Evolutionary conservation across 768 basidiomycete species (phyloP).

Genomic region (Leucocoprinus sp.): DNA sequence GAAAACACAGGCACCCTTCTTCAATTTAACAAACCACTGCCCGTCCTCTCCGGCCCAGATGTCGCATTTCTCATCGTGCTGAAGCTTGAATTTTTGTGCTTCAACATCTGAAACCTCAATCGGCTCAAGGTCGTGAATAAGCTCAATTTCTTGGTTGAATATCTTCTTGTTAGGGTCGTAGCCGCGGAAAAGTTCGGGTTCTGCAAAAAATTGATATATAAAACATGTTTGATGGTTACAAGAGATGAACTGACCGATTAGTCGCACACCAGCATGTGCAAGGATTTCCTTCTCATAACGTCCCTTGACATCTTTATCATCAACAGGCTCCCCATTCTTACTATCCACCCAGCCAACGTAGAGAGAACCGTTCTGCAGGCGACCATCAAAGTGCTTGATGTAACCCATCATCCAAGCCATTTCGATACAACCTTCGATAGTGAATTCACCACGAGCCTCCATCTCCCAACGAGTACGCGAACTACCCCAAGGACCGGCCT

Average conservation of each 20-base stretch:
- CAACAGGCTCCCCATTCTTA: slow-evolving; percentile 88
- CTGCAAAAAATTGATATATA: slow-evolving; percentile 35
- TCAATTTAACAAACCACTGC: slow-evolving; percentile 98
- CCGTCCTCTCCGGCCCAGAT: slow-evolving; percentile 87
- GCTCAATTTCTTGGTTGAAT: slow-evolving; percentile 95
- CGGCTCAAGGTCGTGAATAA: slow-evolving; percentile 93
- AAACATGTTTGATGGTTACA: slow-evolving; percentile 6
- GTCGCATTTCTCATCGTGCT: slow-evolving; percentile 95
- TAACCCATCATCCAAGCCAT: slow-evolving; percentile 99
- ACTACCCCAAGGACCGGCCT: slow-evolving; percentile 98
- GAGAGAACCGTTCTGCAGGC: slow-evolving; percentile 83
- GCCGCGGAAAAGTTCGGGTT: slow-evolving; percentile 95
- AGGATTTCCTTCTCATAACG: slow-evolving; percentile 94
- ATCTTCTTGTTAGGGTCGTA: slow-evolving; percentile 97
- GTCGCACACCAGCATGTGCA: slow-evolving; percentile 82
- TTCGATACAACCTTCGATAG: slow-evolving; percentile 96
- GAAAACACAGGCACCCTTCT: slow-evolving; percentile 90
- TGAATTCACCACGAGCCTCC: slow-evolving; percentile 96
- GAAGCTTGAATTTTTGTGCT: slow-evolving; percentile 90
- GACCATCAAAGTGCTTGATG: slow-evolving; percentile 98
- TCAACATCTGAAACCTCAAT: slow-evolving; percentile 89
- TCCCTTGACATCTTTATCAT: slow-evolving; percentile 93
- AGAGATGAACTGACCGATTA: slow-evolving; percentile 66
- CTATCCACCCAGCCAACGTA: slow-evolving; percentile 99
- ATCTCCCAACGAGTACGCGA: slow-evolving; percentile 99